Conservation (phyloP, 345 rosid species). For the Gossypium turneri region DNA sequence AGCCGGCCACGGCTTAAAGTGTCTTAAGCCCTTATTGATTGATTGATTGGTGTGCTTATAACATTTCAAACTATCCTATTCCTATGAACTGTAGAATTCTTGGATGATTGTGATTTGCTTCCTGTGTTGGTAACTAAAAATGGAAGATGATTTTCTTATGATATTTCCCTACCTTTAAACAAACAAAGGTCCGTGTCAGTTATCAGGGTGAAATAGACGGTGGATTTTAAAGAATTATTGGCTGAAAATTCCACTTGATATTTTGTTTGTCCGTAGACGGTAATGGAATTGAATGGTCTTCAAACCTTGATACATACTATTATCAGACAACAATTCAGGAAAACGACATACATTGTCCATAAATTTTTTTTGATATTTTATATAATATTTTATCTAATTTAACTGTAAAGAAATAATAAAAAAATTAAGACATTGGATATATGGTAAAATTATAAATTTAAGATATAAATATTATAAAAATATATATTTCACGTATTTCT, state of each 20-base stretch:
- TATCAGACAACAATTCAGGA: no score
- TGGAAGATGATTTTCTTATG: constrained; percentile 7
- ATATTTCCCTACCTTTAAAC: neutral
- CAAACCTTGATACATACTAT: no score
- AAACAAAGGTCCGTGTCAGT: neutral
- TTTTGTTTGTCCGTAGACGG: no score
- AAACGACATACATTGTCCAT: no score
- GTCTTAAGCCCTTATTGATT: neutral
- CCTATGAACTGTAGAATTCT: neutral
- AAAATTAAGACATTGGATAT: no score
- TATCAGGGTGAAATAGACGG: neutral
- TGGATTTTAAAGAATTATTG: neutral
- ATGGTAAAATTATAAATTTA: no score
- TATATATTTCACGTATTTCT: no score
- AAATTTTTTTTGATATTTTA: no score
- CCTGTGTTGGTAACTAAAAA: neutral
- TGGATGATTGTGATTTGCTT: neutral
- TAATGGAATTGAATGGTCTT: no score
- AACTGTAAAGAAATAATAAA: no score
- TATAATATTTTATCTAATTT: no score
- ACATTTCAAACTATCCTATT: neutral
- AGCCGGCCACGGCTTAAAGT: neutral
- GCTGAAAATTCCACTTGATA: neutral
- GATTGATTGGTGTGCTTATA: neutral
- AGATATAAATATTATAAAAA: no score